These are phyloP conservation scores for Schoenoplectus tabernaemontani DNA, from an alignment of 202 grass and related monocot genomes.

Conservation along the genomic window DNA sequence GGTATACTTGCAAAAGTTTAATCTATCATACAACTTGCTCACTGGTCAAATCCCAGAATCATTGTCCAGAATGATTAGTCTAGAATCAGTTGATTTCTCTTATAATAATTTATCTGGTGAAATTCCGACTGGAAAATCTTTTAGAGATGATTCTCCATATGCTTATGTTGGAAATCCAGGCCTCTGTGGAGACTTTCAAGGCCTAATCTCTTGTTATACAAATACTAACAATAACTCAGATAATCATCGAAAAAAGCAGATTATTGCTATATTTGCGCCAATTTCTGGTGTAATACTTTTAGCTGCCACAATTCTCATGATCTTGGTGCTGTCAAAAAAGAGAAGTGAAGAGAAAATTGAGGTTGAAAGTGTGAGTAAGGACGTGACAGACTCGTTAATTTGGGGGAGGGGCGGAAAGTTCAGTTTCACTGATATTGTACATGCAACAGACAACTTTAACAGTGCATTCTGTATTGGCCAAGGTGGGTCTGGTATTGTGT, in stretches of 20 bases:
- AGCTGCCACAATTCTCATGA: neutral
- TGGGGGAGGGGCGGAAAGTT: slow-evolving; percentile 57
- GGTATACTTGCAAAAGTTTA: slow-evolving; percentile 29
- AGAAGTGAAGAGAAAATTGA: neutral
- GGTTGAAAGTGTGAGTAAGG: slow-evolving; percentile 7
- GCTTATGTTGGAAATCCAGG: slow-evolving; percentile 31
- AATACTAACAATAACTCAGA: neutral
- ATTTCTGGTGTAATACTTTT: slow-evolving; percentile 24
- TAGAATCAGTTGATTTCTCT: slow-evolving; percentile 26
- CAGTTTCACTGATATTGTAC: slow-evolving; percentile 63
- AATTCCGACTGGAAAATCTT: slow-evolving; percentile 20
- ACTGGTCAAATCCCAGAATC: slow-evolving; percentile 24
- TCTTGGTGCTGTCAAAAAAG: slow-evolving; percentile 16
- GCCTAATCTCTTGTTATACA: slow-evolving; percentile 33
- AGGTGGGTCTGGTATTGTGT: slow-evolving; percentile 75
- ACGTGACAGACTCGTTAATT: slow-evolving; percentile 33
- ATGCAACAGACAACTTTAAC: slow-evolving; percentile 67
- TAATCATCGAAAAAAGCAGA: slow-evolving; percentile 17
- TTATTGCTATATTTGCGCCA: slow-evolving; percentile 20
- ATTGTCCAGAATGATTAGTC: slow-evolving; percentile 21
- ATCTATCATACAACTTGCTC: slow-evolving; percentile 48
- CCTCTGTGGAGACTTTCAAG: slow-evolving; percentile 51
- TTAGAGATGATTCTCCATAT: slow-evolving; percentile 15
- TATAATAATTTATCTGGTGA: slow-evolving; percentile 18
- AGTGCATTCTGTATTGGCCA: slow-evolving; percentile 61